These are phyloP conservation scores for Alopecurus myosuroides DNA, from an alignment of 176 grass and related monocot species.

Conservation along the genomic window DNA sequence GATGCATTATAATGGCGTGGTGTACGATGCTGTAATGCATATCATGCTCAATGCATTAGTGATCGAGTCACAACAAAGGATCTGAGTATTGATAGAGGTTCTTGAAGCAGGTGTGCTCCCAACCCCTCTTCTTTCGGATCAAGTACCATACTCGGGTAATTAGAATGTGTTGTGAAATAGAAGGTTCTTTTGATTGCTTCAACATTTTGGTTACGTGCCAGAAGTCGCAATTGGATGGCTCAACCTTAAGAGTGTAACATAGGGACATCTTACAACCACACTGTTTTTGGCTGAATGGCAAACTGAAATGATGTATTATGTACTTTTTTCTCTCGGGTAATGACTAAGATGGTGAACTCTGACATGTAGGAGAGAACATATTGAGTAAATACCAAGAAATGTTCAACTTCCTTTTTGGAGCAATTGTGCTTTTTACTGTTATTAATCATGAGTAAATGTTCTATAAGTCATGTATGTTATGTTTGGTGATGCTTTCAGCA, in stretches of 20 bases:
- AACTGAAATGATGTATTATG: constrained; percentile 22
- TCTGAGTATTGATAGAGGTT: constrained; percentile 49
- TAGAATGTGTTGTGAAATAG: constrained; percentile 49
- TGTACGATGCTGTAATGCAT: constrained; percentile 75
- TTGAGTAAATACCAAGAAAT: not conserved
- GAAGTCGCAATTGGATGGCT: constrained; percentile 20
- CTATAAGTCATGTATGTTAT: not conserved
- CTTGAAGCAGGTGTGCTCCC: constrained; percentile 49
- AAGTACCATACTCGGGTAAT: constrained; percentile 24
- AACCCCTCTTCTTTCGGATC: constrained; percentile 38
- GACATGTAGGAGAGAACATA: constrained; percentile 15
- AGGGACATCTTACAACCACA: constrained; percentile 37
- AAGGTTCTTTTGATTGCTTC: constrained; percentile 38
- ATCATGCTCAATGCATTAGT: constrained; percentile 89
- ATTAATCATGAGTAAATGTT: not conserved
- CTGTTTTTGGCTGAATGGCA: constrained; percentile 27
- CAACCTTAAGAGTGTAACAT: constrained; percentile 44
- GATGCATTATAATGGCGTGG: constrained; percentile 67
- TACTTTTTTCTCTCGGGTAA: constrained; percentile 27
- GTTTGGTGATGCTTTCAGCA: not conserved
- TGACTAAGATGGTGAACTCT: constrained; percentile 31
- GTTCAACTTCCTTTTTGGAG: not conserved
- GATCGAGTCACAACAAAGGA: constrained; percentile 71
- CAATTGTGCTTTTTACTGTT: not conserved
- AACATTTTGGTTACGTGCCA: constrained; percentile 14